Evolutionary conservation across 345 rosid genomes (phyloP).

Genomic region (Xanthoceras sorbifolium): DNA sequence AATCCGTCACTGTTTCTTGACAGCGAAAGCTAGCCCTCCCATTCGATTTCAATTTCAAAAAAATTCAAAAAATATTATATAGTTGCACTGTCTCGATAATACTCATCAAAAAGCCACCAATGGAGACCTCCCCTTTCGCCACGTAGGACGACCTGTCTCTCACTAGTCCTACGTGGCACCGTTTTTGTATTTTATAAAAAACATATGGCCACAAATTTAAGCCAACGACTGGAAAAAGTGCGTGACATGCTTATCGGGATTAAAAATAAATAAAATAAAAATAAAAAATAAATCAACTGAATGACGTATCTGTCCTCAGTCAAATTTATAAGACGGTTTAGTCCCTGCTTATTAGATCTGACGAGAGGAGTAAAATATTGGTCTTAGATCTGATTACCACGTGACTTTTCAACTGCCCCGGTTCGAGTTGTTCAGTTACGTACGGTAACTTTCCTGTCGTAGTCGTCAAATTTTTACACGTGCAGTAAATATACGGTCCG

Average conservation of each 20-base stretch:
- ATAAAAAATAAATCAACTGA: too few relatives aligned
- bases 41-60: conserved; percentile 8
- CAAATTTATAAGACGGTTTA: neutral
- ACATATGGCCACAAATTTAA: conserved; percentile 10
- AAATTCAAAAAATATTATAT: neutral
- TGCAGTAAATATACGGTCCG: conserved; percentile 9
- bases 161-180: conserved; percentile 26
- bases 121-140: conserved; percentile 25
- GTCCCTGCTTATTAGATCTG: neutral
- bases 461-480: neutral
- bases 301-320: conserved; percentile 19
- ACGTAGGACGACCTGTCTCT: conserved; percentile 21
- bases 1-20: conserved; percentile 27
- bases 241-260: conserved; percentile 29
- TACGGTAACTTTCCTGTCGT: neutral
- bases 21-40: neutral
- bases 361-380: neutral
- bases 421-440: too few relatives aligned
- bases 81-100: conserved; percentile 26
- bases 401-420: conserved; percentile 19
- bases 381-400: conserved; percentile 23
- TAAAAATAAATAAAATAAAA: neutral
- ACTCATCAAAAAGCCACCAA: conserved; percentile 41
- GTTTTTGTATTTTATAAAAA: neutral
- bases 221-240: neutral